A percentile compares a stretch with the other conserved stretches of the same genome.
These are phyloP conservation scores for Metarhizium robertsii DNA, from an alignment of 2,329 filamentous ascomycete species.

Conservation along the genomic window DNA sequence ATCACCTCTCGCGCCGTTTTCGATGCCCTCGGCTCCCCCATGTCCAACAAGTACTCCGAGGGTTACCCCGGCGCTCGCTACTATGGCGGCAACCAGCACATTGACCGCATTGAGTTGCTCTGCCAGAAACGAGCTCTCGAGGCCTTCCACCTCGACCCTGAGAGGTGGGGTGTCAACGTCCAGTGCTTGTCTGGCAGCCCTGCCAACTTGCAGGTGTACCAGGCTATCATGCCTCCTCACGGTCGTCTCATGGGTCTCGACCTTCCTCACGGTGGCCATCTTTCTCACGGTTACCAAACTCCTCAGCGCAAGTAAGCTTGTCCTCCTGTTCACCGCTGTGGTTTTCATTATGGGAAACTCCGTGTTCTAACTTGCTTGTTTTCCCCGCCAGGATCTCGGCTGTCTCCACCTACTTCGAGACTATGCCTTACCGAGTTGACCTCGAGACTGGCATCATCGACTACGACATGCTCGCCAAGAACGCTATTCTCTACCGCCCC, in stretches of 20 bases:
- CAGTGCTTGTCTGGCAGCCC: conserved; percentile 89
- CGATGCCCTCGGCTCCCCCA: conserved; percentile 88
- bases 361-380: conserved; percentile 1
- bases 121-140: conserved; percentile 91
- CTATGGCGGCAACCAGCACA: conserved; percentile 98
- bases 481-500: conserved; percentile 84
- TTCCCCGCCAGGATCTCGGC: conserved; percentile 65
- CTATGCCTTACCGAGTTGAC: conserved; percentile 88
- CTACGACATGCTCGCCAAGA: conserved; percentile 86
- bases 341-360: background rate
- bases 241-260: conserved; percentile 96
- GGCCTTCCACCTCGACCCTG: conserved; percentile 76
- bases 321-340: background rate
- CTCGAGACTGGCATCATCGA: conserved; percentile 91
- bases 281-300: conserved; percentile 96
- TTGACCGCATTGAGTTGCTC: conserved; percentile 88
- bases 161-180: conserved; percentile 98
- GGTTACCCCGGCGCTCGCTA: conserved; percentile 96
- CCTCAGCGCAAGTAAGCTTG: conserved; percentile 71
- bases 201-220: conserved; percentile 96
- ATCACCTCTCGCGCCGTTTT: conserved; percentile 97
- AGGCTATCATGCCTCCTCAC: conserved; percentile 91
- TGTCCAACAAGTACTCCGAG: conserved; percentile 99
- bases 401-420: conserved; percentile 98
- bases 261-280: conserved; percentile 86